Conservation (phyloP, 208 protist species). For the Trypanosoma avium region DNA sequence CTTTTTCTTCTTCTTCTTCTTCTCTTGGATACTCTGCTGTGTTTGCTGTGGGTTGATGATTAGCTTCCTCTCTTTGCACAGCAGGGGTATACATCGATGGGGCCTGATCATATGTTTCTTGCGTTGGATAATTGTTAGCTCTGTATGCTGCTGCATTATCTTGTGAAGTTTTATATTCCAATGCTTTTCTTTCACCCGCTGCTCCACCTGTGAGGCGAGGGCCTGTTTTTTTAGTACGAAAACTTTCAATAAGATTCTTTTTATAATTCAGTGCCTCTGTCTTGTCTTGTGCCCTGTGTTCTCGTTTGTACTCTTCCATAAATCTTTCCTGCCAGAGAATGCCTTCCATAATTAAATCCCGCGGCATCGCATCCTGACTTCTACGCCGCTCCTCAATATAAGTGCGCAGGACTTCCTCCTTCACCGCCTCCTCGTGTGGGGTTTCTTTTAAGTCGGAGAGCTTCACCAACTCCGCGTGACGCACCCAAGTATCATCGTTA, state of each 20-base stretch:
- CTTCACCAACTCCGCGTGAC: constrained; percentile 63
- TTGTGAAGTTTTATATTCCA: constrained; percentile 6
- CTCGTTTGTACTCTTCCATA: constrained; percentile 70
- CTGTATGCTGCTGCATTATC: neutral
- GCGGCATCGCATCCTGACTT: constrained; percentile 7
- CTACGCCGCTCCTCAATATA: constrained; percentile 55
- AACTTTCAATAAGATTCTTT: constrained; percentile 41
- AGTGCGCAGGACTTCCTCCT: constrained; percentile 70
- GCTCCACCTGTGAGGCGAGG: neutral
- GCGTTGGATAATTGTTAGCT: too few relatives aligned
- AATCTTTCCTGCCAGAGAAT: constrained; percentile 81
- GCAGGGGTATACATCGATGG: neutral
- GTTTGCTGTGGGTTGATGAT: neutral
- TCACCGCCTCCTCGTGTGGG: constrained; percentile 51
- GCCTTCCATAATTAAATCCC: constrained; percentile 75
- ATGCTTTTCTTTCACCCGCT: constrained; percentile 8
- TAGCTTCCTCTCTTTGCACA: neutral
- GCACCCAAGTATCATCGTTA: constrained; percentile 86
- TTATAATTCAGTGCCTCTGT: constrained; percentile 55
- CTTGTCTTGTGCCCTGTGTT: constrained; percentile 35
- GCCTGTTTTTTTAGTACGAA: constrained; percentile 26
- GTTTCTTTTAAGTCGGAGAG: constrained; percentile 68
- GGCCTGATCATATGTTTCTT: neutral
- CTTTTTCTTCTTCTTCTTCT: too few relatives aligned
- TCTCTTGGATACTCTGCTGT: too few relatives aligned